A percentile compares a stretch with the other conserved stretches of the same genome.
Conservation (phyloP, 1,139 yeast genomes). For the Torulaspora globosa region DNA sequence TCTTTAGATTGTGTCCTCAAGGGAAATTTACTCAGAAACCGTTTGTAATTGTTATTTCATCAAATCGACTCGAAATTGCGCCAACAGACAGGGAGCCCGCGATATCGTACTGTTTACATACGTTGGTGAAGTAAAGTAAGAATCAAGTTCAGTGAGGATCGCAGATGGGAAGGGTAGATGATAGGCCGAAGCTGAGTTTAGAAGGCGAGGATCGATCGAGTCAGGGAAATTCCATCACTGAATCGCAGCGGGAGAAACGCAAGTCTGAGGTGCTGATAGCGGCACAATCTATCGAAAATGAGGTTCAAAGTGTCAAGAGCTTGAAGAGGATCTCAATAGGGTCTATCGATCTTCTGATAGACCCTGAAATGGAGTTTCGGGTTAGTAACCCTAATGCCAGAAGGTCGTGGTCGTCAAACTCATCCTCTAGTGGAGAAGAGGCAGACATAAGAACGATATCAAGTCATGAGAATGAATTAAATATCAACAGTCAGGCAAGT, state of each 20-base stretch:
- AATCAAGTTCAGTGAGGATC: not conserved
- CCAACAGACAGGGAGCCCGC: not conserved
- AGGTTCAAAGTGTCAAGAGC: slow-evolving; percentile 34
- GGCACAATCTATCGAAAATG: slow-evolving; percentile 36
- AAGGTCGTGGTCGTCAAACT: slow-evolving; percentile 19
- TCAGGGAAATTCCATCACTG: slow-evolving; percentile 5
- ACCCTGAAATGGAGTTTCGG: slow-evolving; percentile 35
- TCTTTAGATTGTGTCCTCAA: not conserved
- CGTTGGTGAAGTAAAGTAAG: not conserved
- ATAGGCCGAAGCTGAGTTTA: not conserved
- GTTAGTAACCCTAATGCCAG: slow-evolving; percentile 16
- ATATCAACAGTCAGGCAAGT: slow-evolving; percentile 2
- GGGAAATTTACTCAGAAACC: not conserved
- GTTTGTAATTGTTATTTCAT: not conserved
- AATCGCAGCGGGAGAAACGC: slow-evolving; percentile 25
- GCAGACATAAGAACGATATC: slow-evolving; percentile 9
- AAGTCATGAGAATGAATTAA: slow-evolving; percentile 8
- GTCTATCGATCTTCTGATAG: slow-evolving; percentile 35
- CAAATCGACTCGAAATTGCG: not conserved
- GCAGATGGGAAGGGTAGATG: slow-evolving; percentile 7
- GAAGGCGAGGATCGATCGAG: slow-evolving; percentile 8
- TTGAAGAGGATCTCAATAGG: slow-evolving; percentile 37
- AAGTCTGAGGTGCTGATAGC: slow-evolving; percentile 37
- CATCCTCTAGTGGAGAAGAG: slow-evolving; percentile 14
- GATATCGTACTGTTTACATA: not conserved